A percentile compares a stretch with the other conserved stretches of the same genome.
Evolutionary conservation across 2,329 filamentous ascomycete species (phyloP).

Genomic region (Reticulascus tulasneorum): DNA sequence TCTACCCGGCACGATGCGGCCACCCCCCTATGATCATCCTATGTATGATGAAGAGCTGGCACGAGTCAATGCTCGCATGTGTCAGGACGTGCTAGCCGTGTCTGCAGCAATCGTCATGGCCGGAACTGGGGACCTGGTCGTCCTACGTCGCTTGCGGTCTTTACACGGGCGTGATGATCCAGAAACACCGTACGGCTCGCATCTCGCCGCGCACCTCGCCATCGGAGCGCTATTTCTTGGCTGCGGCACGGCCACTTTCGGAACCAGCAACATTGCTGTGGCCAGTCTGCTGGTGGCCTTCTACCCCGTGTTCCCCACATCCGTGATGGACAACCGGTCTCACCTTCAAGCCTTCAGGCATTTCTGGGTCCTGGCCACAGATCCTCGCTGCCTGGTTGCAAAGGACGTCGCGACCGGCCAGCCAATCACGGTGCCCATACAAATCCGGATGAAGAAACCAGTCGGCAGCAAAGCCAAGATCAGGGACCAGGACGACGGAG

Average conservation of each 20-base stretch:
- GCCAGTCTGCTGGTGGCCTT: slow-evolving; percentile 85
- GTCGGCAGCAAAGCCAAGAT: slow-evolving; percentile 31
- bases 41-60: slow-evolving; percentile 82
- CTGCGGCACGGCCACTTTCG: slow-evolving; percentile 88
- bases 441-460: slow-evolving; percentile 52
- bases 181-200: slow-evolving; percentile 87
- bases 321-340: slow-evolving; percentile 87
- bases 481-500: slow-evolving; percentile 5
- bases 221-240: slow-evolving; percentile 88
- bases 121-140: slow-evolving; percentile 81
- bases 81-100: slow-evolving; percentile 81
- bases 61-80: slow-evolving; percentile 80
- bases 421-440: slow-evolving; percentile 70
- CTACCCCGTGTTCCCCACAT: slow-evolving; percentile 87
- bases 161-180: slow-evolving; percentile 83
- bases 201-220: slow-evolving; percentile 88
- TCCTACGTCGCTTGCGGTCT: slow-evolving; percentile 79
- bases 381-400: slow-evolving; percentile 81
- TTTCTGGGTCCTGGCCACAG: slow-evolving; percentile 92
- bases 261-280: slow-evolving; percentile 81
- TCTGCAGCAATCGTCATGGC: slow-evolving; percentile 89
- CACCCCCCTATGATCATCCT: slow-evolving; percentile 20
- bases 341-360: slow-evolving; percentile 96
- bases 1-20: slow-evolving; percentile 36
- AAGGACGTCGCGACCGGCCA: slow-evolving; percentile 82